These are phyloP conservation scores for Oryza rufipogon DNA, from an alignment of 176 grass and related monocot genomes.

Conservation along the genomic window DNA sequence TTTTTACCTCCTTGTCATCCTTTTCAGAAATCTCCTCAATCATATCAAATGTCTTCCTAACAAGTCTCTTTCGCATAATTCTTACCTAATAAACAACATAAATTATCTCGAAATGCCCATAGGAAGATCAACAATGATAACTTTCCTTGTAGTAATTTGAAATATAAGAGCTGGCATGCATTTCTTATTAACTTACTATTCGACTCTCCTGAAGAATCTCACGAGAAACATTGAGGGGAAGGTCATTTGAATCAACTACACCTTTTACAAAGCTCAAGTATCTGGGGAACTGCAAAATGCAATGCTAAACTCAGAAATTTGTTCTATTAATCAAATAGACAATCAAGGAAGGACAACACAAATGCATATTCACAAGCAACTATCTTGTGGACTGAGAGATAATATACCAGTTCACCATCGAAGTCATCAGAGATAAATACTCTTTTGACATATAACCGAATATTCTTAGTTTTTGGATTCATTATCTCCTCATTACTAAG, in stretches of 20 bases:
- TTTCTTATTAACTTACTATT: conserved; percentile 69
- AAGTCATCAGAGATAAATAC: conserved; percentile 91
- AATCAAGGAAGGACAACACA: conserved; percentile 8
- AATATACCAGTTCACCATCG: conserved; percentile 74
- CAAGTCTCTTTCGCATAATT: conserved; percentile 91
- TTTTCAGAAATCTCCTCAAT: conserved; percentile 79
- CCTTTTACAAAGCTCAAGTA: conserved; percentile 93
- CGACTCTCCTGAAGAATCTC: conserved; percentile 91
- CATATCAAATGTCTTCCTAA: conserved; percentile 96
- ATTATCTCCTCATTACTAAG: conserved; percentile 83
- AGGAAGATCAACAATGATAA: background rate
- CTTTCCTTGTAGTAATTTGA: background rate
- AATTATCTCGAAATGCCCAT: background rate
- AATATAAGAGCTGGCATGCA: background rate
- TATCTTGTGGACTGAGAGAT: background rate
- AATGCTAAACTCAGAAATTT: conserved; percentile 23
- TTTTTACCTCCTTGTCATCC: conserved; percentile 73
- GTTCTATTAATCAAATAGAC: background rate
- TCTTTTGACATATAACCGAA: conserved; percentile 78
- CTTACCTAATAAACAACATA: conserved; percentile 60
- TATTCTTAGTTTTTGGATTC: conserved; percentile 89
- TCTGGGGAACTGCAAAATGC: conserved; percentile 67
- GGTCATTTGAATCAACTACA: conserved; percentile 82
- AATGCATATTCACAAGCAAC: background rate
- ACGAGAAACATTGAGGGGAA: conserved; percentile 84